phyloP scores from a whole-genome alignment of 2,329 filamentous ascomycete species.

The Thelonectria discophora region DNA sequence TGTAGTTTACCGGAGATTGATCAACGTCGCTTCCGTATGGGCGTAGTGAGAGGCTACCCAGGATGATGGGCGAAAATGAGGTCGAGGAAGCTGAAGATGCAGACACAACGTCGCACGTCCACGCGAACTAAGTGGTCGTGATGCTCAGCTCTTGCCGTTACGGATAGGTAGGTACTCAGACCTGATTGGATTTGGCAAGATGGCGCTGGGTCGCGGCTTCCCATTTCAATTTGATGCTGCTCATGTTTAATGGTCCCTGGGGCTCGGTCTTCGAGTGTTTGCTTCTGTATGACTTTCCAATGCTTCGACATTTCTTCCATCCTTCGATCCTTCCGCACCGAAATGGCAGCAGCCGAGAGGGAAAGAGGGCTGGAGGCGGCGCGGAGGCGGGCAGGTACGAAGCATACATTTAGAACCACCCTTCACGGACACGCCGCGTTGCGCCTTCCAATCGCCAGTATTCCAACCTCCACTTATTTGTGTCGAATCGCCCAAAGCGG shows the following conservation, averaged over 20 bases:
- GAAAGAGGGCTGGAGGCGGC: no score
- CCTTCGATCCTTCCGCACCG: background rate
- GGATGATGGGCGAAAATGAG: background rate
- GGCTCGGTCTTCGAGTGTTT: background rate
- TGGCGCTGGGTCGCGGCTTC: background rate
- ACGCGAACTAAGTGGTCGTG: background rate
- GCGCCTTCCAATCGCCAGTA: slow-evolving; percentile 1
- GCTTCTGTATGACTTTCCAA: background rate
- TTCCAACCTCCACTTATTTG: slow-evolving; percentile 1
- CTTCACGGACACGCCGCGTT: slow-evolving; percentile 6
- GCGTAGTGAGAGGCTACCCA: background rate
- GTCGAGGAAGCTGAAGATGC: background rate
- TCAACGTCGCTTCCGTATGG: background rate
- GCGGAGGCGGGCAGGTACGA: background rate
- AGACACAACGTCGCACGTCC: background rate
- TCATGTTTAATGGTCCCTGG: no score
- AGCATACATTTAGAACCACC: background rate
- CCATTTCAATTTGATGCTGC: background rate
- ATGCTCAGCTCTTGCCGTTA: background rate
- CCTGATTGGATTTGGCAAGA: background rate
- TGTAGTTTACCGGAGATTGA: background rate
- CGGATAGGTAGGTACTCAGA: background rate
- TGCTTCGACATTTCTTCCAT: background rate
- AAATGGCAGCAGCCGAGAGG: background rate
- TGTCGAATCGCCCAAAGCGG: background rate